These are phyloP conservation scores for Suhomyces taliae DNA, from an alignment of 1,139 yeast species.

Conservation along the genomic window DNA sequence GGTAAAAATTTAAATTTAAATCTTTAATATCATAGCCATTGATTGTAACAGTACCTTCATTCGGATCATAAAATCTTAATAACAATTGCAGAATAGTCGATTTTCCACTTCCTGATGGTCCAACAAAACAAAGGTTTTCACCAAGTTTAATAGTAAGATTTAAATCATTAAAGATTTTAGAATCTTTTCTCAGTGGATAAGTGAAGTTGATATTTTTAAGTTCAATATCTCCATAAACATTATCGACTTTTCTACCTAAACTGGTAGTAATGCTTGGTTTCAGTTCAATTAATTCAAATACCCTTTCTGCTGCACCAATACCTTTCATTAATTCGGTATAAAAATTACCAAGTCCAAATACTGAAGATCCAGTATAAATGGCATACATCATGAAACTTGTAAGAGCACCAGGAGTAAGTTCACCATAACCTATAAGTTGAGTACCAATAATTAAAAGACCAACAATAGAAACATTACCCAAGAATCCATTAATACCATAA, in stretches of 20 bases:
- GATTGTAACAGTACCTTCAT: conserved; percentile 60
- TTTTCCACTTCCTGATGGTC: conserved; percentile 96
- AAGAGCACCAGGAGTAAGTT: conserved; percentile 80
- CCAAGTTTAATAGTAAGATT: conserved; percentile 74
- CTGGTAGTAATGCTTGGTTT: conserved; percentile 67
- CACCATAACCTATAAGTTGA: conserved; percentile 66
- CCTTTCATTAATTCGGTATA: conserved; percentile 96
- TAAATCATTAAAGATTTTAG: conserved; percentile 63
- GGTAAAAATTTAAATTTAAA: conserved; percentile 69
- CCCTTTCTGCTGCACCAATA: conserved; percentile 90
- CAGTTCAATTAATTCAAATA: conserved; percentile 83
- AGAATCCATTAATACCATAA: conserved; percentile 72
- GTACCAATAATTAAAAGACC: conserved; percentile 82
- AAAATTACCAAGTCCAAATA: conserved; percentile 85
- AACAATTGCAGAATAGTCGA: conserved; percentile 83
- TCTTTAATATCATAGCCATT: conserved; percentile 70
- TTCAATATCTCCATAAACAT: conserved; percentile 44
- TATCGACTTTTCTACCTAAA: conserved; percentile 49
- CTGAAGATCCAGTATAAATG: conserved; percentile 86
- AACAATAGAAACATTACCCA: conserved; percentile 79
- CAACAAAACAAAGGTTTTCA: conserved; percentile 89
- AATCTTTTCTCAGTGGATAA: conserved; percentile 85
- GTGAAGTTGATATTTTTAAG: conserved; percentile 69
- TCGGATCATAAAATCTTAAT: conserved; percentile 79
- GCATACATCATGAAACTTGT: conserved; percentile 94